These are phyloP conservation scores for Extremus antarcticus DNA, from an alignment of 495 filamentous ascomycete species.

Conservation along the genomic window DNA sequence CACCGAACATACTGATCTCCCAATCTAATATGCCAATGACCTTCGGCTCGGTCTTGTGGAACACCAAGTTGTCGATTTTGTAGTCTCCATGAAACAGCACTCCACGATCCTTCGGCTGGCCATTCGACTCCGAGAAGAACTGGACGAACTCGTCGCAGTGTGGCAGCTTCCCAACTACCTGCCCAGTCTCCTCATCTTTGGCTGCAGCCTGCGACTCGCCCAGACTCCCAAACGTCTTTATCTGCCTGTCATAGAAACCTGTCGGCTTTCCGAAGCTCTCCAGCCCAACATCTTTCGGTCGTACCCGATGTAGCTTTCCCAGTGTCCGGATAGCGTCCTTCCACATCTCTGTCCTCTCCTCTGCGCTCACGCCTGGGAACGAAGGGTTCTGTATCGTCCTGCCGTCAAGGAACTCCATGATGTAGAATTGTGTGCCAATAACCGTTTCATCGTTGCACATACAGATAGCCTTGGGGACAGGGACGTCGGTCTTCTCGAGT, in stretches of 20 bases:
- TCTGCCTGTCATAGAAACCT: conserved; percentile 80
- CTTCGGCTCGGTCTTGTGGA: conserved; percentile 72
- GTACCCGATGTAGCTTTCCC: conserved; percentile 69
- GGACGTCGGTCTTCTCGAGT: conserved; percentile 61
- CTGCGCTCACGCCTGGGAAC: conserved; percentile 59
- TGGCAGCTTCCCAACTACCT: conserved; percentile 69
- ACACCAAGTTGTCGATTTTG: conserved; percentile 95
- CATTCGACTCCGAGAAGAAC: conserved; percentile 54
- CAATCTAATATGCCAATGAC: conserved; percentile 88
- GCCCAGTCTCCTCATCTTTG: conserved; percentile 63
- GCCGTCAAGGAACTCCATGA: conserved; percentile 89
- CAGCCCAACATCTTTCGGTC: conserved; percentile 52
- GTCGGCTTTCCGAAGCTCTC: conserved; percentile 59
- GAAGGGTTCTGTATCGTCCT: conserved; percentile 81
- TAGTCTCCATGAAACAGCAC: conserved; percentile 90
- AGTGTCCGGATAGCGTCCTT: conserved; percentile 69
- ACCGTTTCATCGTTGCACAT: conserved; percentile 71
- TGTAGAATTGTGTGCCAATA: conserved; percentile 85
- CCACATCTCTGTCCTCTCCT: conserved; percentile 72
- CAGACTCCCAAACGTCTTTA: conserved; percentile 67
- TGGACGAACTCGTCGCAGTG: conserved; percentile 65
- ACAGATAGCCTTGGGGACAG: conserved; percentile 72
- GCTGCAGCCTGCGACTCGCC: conserved; percentile 63
- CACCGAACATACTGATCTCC: conserved; percentile 41
- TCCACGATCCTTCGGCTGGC: conserved; percentile 65